Conservation (phyloP, 2,329 filamentous ascomycete species). For the Colletotrichum somersetense region DNA sequence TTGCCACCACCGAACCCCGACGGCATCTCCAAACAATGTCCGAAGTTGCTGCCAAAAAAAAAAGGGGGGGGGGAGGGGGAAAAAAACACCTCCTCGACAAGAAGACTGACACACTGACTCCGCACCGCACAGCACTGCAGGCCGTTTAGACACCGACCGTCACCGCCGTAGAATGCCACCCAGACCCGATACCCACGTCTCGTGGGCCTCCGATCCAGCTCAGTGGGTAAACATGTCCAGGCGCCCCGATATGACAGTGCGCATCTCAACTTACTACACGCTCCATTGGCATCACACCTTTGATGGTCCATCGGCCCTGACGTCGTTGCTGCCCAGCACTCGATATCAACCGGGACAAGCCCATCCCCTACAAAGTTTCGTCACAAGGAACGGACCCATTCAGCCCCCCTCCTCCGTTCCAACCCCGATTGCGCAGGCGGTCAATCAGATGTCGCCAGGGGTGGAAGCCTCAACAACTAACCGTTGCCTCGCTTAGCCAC, state of each 20-base stretch:
- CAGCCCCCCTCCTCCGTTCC: constrained; percentile 15
- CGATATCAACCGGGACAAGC: constrained; percentile 5
- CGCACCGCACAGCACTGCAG: constrained; percentile 23
- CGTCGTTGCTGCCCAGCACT: constrained; percentile 24
- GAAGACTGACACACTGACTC: constrained; percentile 19
- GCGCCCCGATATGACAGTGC: constrained; percentile 27
- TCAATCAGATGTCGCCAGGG: constrained; percentile 27
- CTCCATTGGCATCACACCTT: constrained; percentile 27
- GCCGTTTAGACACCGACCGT: constrained; percentile 30
- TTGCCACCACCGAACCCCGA: constrained; percentile 40
- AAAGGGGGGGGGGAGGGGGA: too few species aligned
- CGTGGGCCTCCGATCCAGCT: constrained; percentile 6
- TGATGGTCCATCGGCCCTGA: constrained; percentile 25
- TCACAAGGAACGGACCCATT: not conserved
- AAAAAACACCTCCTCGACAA: not conserved
- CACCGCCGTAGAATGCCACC: constrained; percentile 31
- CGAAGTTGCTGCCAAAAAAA: constrained; percentile 18
- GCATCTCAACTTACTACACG: not conserved
- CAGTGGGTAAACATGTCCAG: constrained; percentile 6
- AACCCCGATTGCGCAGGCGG: constrained; percentile 33
- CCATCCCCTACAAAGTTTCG: not conserved
- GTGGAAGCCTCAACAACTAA: constrained; percentile 42
- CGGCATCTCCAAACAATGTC: constrained; percentile 36
- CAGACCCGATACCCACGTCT: constrained; percentile 31
- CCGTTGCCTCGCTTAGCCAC: constrained; percentile 38